These are phyloP conservation scores for Solanum pennellii DNA, from an alignment of 257 asterid species.

Conservation along the genomic window DNA sequence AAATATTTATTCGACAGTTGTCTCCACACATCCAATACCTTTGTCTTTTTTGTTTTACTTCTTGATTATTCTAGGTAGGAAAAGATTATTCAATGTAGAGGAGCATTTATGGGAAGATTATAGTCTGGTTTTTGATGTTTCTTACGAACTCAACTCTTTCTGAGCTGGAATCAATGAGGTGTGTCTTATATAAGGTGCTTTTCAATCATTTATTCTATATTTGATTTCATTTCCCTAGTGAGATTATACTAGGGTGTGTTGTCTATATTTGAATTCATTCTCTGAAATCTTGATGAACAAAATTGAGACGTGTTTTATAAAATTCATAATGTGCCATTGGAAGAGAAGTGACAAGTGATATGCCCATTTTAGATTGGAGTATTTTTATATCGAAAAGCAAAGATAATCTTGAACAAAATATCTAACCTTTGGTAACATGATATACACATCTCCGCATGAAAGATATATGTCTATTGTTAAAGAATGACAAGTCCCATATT, in stretches of 20 bases:
- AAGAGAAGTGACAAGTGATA: background rate
- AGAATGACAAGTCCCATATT: background rate
- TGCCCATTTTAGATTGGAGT: background rate
- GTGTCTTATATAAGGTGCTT: background rate
- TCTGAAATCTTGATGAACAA: background rate
- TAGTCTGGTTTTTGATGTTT: background rate
- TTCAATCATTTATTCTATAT: background rate
- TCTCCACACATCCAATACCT: background rate
- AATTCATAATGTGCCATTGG: background rate
- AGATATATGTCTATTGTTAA: too few relatives aligned
- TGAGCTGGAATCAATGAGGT: background rate
- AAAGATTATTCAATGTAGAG: background rate
- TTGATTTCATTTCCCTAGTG: background rate
- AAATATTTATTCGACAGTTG: background rate
- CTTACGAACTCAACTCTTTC: background rate
- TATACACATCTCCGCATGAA: background rate
- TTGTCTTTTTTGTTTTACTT: background rate
- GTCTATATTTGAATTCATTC: background rate
- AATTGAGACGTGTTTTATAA: background rate
- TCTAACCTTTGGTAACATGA: background rate
- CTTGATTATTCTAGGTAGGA: background rate
- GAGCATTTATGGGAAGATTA: background rate
- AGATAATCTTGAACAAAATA: background rate
- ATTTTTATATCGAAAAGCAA: background rate
- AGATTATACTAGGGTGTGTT: background rate